These are phyloP conservation scores for Tolypocladium inflatum DNA, from an alignment of 2,329 filamentous ascomycete genomes.

Conservation along the genomic window DNA sequence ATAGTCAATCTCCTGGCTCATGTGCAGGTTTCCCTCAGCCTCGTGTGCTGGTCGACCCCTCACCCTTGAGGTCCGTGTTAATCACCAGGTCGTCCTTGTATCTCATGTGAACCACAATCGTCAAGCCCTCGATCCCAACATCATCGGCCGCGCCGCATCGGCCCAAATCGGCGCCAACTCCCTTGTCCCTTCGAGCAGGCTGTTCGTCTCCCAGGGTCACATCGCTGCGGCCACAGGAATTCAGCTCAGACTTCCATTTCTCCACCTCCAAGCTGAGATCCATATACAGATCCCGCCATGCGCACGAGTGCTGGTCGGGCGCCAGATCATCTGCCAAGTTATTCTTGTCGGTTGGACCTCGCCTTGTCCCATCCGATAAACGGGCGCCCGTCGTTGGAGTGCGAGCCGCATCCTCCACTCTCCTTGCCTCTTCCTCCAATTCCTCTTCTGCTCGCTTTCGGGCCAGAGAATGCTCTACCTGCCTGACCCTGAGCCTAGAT, in stretches of 20 bases:
- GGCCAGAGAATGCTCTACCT: slow-evolving; percentile 18
- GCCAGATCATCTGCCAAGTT: not conserved
- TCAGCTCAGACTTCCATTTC: slow-evolving; percentile 28
- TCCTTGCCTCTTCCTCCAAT: slow-evolving; percentile 3
- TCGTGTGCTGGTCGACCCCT: not conserved
- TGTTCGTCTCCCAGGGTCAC: slow-evolving; percentile 5
- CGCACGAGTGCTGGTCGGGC: slow-evolving; percentile 23
- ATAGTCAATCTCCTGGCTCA: not conserved
- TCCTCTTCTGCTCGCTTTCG: slow-evolving; percentile 11
- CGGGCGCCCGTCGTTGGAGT: not conserved
- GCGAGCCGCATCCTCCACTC: not conserved
- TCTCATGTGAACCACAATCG: slow-evolving; percentile 40
- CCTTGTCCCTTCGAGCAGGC: slow-evolving; percentile 7
- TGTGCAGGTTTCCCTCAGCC: not conserved
- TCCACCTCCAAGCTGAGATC: slow-evolving; percentile 30
- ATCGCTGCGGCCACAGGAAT: slow-evolving; percentile 9
- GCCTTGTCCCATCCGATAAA: not conserved
- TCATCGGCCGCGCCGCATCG: slow-evolving; percentile 19
- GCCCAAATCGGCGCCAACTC: slow-evolving; percentile 8
- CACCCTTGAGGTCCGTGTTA: slow-evolving; percentile 32
- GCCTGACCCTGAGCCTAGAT: slow-evolving; percentile 14
- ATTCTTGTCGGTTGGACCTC: not conserved
- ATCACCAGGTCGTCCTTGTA: slow-evolving; percentile 42
- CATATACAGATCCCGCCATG: slow-evolving; percentile 32
- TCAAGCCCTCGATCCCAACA: slow-evolving; percentile 36